Base-by-base conservation (phyloP, 116 monocot genomes). In the Zostera marina region DNA sequence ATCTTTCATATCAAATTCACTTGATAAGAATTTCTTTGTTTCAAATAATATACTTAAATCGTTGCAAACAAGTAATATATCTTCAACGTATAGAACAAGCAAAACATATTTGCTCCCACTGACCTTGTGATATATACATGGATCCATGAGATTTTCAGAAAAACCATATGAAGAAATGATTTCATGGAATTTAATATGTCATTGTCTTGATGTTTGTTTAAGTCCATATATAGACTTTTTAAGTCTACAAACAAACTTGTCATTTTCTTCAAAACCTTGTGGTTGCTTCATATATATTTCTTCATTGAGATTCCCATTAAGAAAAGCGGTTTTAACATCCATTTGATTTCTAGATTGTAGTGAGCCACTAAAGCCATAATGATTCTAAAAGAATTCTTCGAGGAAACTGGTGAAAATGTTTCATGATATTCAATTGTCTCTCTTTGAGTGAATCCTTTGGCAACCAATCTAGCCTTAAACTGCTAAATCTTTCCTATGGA, bases 151-250 rank as follows among this genome's bases (percentile, higher is more conserved):
- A 45, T 45, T 45, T 14, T 45, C 2, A 11, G 14, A 11, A 45
- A 45, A 45, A 2, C 14, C 13, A 45, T 15, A 1, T 25, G 24
- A 54, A 54, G 54, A 22, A 25, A 54, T 20, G 32, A 32, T 0
- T 3, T 19, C 9, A 54, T 54, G 9, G 20, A 54, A 54, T 16
- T 54, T 54, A 25, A 54, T 22, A 25, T 25, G 21, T 7, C 54
- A 54, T 58, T 11, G 45, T 11, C 45, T 11, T 11, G 45, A 45
- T 11, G 14, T 5, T 45, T 45, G 10, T 11, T 32, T 58, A 22
- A 58, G 57, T 41, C 22, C 22, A 58, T 58, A 58, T 38, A 58
- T 11, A 11, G 32, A 32, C 38, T 3, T 58, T 12, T 58, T 8
- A 2, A 24, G 57, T 41, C 10, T 26, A 41, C 10, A 58, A 38